phyloP scores from a whole-genome alignment of 805 yeast species.

The Vanderwaltozyma tropicalis region DNA sequence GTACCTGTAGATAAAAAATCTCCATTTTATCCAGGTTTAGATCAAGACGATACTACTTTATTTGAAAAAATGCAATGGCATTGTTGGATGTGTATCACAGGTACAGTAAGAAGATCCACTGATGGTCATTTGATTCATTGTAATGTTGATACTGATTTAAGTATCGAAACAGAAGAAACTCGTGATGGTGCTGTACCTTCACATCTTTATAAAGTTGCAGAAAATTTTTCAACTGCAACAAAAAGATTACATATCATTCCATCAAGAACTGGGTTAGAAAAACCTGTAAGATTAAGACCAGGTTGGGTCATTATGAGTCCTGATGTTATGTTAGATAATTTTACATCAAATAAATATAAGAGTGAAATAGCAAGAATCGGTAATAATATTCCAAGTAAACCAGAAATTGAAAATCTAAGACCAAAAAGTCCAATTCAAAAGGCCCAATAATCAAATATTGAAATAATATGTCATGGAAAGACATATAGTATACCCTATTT shows the following conservation, averaged over 20 bases:
- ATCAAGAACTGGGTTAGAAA: slow-evolving; percentile 51
- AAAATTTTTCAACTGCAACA: slow-evolving; percentile 76
- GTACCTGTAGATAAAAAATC: slow-evolving; percentile 60
- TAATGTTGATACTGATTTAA: slow-evolving; percentile 82
- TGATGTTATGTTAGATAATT: slow-evolving; percentile 66
- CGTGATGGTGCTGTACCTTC: slow-evolving; percentile 53
- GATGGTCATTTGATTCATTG: slow-evolving; percentile 84
- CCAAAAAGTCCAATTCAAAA: slow-evolving; percentile 65
- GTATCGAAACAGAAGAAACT: slow-evolving; percentile 44
- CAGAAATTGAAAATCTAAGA: slow-evolving; percentile 68
- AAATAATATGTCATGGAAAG: neutral
- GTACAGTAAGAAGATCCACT: slow-evolving; percentile 78
- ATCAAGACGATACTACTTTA: slow-evolving; percentile 37
- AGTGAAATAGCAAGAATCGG: slow-evolving; percentile 37
- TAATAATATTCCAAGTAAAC: slow-evolving; percentile 51
- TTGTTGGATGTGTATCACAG: slow-evolving; percentile 96
- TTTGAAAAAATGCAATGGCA: slow-evolving; percentile 83
- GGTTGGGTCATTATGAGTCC: slow-evolving; percentile 93
- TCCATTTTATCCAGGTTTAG: slow-evolving; percentile 52
- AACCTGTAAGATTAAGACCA: slow-evolving; percentile 54
- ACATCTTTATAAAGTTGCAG: slow-evolving; percentile 70
- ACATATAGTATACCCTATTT: too few relatives aligned
- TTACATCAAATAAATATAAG: slow-evolving; percentile 39
- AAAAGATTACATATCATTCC: slow-evolving; percentile 82
- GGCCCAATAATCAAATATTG: slow-evolving; percentile 2